These are phyloP conservation scores for Phlyctochytrium planicorne DNA, from an alignment of 192 early-diverging fungal species.

Conservation along the genomic window DNA sequence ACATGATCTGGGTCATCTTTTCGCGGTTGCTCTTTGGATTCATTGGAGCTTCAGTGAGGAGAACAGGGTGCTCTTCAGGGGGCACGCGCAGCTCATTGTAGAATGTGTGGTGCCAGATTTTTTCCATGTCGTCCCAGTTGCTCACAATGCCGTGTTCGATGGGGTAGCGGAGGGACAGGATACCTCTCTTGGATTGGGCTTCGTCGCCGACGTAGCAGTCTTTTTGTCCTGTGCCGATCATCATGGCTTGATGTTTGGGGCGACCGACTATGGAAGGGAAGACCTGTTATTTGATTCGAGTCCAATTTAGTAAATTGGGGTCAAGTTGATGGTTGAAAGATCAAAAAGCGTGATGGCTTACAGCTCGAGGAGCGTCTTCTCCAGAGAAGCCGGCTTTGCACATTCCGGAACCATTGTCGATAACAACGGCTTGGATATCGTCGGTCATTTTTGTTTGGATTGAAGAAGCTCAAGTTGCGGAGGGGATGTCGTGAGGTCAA, in stretches of 20 bases:
- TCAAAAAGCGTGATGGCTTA: conserved; percentile 25
- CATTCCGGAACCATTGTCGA: conserved; percentile 66
- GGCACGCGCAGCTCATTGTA: conserved; percentile 66
- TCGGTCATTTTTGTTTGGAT: conserved; percentile 7
- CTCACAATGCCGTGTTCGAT: conserved; percentile 65
- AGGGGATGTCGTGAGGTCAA: no score
- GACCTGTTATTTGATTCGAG: conserved; percentile 28
- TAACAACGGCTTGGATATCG: conserved; percentile 38
- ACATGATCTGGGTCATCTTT: conserved; percentile 65
- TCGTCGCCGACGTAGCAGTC: conserved; percentile 68
- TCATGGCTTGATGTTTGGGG: conserved; percentile 57
- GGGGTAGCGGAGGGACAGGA: conserved; percentile 61
- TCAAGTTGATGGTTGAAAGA: conserved; percentile 1
- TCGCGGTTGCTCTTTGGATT: conserved; percentile 66
- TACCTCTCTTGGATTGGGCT: conserved; percentile 66
- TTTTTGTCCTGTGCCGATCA: conserved; percentile 67
- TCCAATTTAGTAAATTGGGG: conserved; percentile 7
- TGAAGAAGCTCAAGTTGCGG: no score
- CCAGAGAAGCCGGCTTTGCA: conserved; percentile 66
- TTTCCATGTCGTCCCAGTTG: conserved; percentile 73
- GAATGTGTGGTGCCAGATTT: conserved; percentile 67
- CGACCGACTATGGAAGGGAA: conserved; percentile 62
- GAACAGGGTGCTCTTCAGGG: conserved; percentile 64
- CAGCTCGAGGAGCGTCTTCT: conserved; percentile 62
- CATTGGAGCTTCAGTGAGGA: conserved; percentile 62